Base-by-base conservation (phyloP, 78 protist species). In the Dictyostelium intermedium region DNA sequence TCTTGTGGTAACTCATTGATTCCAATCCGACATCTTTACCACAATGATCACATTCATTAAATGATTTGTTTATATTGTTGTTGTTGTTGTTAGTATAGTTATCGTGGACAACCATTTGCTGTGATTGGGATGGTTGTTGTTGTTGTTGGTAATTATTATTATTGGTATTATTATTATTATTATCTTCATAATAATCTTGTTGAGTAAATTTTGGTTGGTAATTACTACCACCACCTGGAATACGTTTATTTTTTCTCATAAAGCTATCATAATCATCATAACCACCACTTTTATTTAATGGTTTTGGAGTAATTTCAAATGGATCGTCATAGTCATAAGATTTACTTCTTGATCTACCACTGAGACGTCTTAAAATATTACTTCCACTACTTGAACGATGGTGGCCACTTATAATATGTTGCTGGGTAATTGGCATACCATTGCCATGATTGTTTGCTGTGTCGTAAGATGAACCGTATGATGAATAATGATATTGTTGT, bases 31-130 rank as follows among this genome's bases (percentile, higher is more conserved):
- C 78, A n/a, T 45, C 37, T 8, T 37, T 70, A 25, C 94, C 94
- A 81, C 94, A 89, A 34, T 30, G 13, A n/a, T 78, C 94, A 50
- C 94, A 89, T 43, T 89, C 94, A 11, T 43, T 23, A 10, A 25
- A 37, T 72, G 79, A 72, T 72, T 16, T 30, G 0, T 72, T 34
- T 72, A 23, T 32, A 69, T 27, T 30, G 39, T 69, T 14, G 50
- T 56, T 43, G 10, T 13, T 63, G 30, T 34, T 66, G 20, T 23
- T 74, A 35, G 34, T 35, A 16, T 74, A 16, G 11, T 25, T 11
- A 25, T 76, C 32, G 18, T 76, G 25, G 14, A 23, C 66, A 20
- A 56, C 66, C 2, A 56, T 56, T 56, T 34, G 35, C 23, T 41
- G 41, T 27, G 35, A 18, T 50, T 30, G 32, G 0, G 30, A n/a